A percentile compares a stretch with the other conserved stretches of the same genome.
phyloP scores from a whole-genome alignment of 108 stramenopile species.

The Skeletonema menzelii region DNA sequence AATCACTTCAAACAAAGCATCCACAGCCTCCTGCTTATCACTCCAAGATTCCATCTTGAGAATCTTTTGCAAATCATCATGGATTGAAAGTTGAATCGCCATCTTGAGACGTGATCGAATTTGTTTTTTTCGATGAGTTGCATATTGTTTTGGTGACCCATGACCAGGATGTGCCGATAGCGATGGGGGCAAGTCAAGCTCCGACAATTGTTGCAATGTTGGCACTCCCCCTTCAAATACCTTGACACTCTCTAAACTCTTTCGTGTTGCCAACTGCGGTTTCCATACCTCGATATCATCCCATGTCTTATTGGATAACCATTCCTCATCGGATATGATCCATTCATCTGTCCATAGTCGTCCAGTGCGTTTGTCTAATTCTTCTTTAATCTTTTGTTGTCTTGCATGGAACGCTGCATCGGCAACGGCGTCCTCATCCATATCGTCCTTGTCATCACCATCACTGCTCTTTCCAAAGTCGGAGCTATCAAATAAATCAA shows the following conservation, averaged over 20 bases:
- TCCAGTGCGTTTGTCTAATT: conserved; percentile 56
- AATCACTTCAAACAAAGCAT: conserved; percentile 72
- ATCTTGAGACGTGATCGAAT: conserved; percentile 37
- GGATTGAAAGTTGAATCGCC: conserved; percentile 50
- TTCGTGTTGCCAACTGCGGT: conserved; percentile 56
- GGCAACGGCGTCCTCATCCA: not conserved
- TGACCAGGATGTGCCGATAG: conserved; percentile 49
- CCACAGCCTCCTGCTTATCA: conserved; percentile 71
- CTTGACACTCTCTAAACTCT: conserved; percentile 69
- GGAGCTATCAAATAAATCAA: not conserved
- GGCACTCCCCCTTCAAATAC: conserved; percentile 65
- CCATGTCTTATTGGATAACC: conserved; percentile 43
- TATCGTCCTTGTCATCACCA: conserved; percentile 7
- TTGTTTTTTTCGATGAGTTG: conserved; percentile 35
- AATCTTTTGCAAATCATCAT: conserved; percentile 44
- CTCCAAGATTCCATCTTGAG: conserved; percentile 47
- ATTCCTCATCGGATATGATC: conserved; percentile 70
- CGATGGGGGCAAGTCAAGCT: conserved; percentile 49
- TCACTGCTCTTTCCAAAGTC: not conserved
- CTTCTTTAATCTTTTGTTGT: conserved; percentile 48
- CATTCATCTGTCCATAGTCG: conserved; percentile 64
- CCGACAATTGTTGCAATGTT: conserved; percentile 55
- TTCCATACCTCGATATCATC: conserved; percentile 80
- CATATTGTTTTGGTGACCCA: conserved; percentile 56
- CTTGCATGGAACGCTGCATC: not conserved